Evolutionary conservation across 257 asterid genomes (phyloP).

Genomic region (Gardenia jasminoides): DNA sequence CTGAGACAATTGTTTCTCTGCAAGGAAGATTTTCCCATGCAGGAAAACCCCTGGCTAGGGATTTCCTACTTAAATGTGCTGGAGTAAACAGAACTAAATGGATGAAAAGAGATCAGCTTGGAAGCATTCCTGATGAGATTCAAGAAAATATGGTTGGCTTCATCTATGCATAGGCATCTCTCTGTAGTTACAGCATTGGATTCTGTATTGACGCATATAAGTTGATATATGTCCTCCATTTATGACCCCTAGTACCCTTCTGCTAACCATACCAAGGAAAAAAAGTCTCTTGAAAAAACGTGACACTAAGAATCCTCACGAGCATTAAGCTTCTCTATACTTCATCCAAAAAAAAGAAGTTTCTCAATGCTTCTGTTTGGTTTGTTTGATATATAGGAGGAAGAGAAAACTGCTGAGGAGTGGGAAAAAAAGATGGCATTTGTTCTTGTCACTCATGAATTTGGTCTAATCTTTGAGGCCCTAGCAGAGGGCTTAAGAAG

Average conservation of each 20-base stretch:
- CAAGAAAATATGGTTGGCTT: constrained; percentile 51
- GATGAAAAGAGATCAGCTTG: constrained; percentile 48
- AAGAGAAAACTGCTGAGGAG: constrained; percentile 55
- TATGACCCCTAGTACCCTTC: not conserved
- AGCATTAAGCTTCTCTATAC: not conserved
- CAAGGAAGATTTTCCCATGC: constrained; percentile 84
- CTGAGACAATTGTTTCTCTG: constrained; percentile 59
- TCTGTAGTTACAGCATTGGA: not conserved
- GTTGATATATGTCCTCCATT: not conserved
- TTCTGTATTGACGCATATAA: not conserved
- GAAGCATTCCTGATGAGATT: constrained; percentile 32
- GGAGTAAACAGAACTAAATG: constrained; percentile 46
- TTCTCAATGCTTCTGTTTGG: not conserved
- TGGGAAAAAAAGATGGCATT: constrained; percentile 79
- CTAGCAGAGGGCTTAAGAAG: constrained; percentile 69
- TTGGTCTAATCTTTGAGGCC: constrained; percentile 75
- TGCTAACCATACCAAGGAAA: not conserved
- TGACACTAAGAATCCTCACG: not conserved
- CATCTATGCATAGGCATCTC: not conserved
- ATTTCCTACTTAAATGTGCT: constrained; percentile 63
- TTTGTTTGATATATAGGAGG: constrained; percentile 42
- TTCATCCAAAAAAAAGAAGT: no score
- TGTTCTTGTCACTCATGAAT: constrained; percentile 76
- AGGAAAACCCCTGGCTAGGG: constrained; percentile 65
- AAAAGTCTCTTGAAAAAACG: not conserved